Conservation (phyloP, 2,329 filamentous ascomycete genomes). For the Fusarium circinatum region DNA sequence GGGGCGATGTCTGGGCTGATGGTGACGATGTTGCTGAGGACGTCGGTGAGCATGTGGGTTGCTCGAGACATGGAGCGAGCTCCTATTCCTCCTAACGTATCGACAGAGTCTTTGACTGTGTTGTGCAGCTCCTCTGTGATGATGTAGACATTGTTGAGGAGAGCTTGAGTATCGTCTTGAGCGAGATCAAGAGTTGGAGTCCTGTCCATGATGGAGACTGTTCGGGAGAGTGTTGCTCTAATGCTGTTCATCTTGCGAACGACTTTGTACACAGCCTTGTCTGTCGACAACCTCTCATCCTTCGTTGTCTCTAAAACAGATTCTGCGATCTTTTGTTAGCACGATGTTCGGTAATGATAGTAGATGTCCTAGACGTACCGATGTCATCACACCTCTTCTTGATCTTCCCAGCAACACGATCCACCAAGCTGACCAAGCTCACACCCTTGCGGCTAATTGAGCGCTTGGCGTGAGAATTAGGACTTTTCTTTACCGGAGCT, state of each 20-base stretch:
- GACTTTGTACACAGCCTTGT: not conserved
- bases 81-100: not conserved
- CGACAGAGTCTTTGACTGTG: not conserved
- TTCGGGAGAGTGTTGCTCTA: not conserved
- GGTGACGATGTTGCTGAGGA: not conserved
- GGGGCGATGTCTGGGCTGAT: not conserved
- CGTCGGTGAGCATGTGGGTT: not conserved
- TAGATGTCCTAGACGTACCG: not conserved
- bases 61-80: constrained; percentile 10
- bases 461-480: not conserved
- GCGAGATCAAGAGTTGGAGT: not conserved
- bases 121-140: not conserved
- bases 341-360: accelerated
- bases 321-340: not conserved
- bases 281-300: not conserved
- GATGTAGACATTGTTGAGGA: not conserved
- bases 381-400: not conserved
- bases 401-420: not conserved
- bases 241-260: constrained; percentile 1
- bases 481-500: accelerated
- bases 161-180: not conserved
- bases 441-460: not conserved
- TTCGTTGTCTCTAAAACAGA: not conserved
- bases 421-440: not conserved
- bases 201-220: not conserved